Evolutionary conservation across 257 asterid genomes (phyloP), one percentile per base, ranked within the genome.

Genomic region (Capsicum baccatum): DNA sequence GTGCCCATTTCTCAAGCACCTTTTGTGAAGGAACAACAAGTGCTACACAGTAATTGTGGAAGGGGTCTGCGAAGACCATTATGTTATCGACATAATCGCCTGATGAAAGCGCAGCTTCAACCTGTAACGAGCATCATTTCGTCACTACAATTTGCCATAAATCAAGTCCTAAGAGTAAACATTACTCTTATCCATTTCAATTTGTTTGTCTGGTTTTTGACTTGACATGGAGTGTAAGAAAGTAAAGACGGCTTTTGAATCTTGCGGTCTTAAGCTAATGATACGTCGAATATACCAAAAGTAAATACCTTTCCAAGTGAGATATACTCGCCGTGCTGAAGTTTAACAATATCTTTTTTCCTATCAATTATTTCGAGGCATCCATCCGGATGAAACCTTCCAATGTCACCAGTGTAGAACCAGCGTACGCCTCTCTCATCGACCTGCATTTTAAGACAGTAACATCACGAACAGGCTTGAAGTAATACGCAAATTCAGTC

Each of bases 241-340:
- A 19, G 3, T 19, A 11, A 10, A 63, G 42, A 10, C 10, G 16
- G 21, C 6, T 63, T 26, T 26, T 63, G 17, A 63, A 63, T 5
- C 69, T 63, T 10, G 42, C 19, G 8, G 10, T 62, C 14, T 19
- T 62, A 62, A 21, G 9, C 15, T 62, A 0, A 62, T 19, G 8
- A 62, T 1, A 63, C 8, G 16, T 11, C 19, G 6, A 62, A 62
- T 19, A 35, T 4, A 62, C 54, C 7, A 17, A 13, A 67, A 70
- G 59, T 55, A 71, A 21, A 33, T 71, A 95, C 99, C 97, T 95
- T 95, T 67, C 97, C 99, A 33, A 95, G 98, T 44, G 99, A 95
- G 86, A 95, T 89, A 85, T 95, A 95, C 82, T 95, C 99, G 39
- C 99, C 99, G 39, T 95, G 99, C 84, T 95, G 99, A 86, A 95